These are phyloP conservation scores for Scedosporium minutisporum DNA, from an alignment of 2,329 filamentous ascomycete species.

Conservation along the genomic window DNA sequence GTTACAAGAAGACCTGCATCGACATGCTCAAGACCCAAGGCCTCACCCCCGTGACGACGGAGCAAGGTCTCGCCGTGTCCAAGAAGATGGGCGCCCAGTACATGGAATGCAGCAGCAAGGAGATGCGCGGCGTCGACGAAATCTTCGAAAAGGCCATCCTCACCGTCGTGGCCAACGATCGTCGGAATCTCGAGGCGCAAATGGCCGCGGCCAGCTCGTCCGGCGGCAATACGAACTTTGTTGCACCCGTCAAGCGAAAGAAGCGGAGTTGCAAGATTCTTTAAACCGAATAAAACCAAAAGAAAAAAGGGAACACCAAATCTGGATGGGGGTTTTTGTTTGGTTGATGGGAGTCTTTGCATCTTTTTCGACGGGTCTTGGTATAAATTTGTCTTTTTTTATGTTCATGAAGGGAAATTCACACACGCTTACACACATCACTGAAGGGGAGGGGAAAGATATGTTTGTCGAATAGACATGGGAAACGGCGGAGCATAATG, in stretches of 20 bases:
- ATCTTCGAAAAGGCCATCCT: slow-evolving; percentile 90
- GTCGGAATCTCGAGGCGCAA: slow-evolving; percentile 48
- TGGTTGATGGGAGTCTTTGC: background rate
- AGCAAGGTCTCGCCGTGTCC: slow-evolving; percentile 81
- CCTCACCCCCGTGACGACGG: slow-evolving; percentile 83
- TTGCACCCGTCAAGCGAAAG: slow-evolving; percentile 57
- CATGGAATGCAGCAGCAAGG: slow-evolving; percentile 98
- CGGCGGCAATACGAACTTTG: slow-evolving; percentile 32
- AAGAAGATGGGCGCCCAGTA: slow-evolving; percentile 91
- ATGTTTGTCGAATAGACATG: slow-evolving; percentile 1
- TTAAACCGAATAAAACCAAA: slow-evolving; percentile 31
- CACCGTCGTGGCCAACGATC: slow-evolving; percentile 75
- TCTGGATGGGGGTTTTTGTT: slow-evolving; percentile 10
- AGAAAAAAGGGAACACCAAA: background rate
- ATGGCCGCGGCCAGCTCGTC: slow-evolving; percentile 27
- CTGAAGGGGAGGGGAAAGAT: background rate
- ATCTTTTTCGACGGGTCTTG: slow-evolving; percentile 3
- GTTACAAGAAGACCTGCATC: slow-evolving; percentile 91
- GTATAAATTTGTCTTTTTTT: slow-evolving; percentile 5
- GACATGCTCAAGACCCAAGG: slow-evolving; percentile 98
- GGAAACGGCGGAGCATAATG: slow-evolving; percentile 1
- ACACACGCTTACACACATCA: background rate
- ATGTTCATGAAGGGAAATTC: background rate
- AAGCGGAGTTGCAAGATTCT: slow-evolving; percentile 76
- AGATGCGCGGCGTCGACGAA: slow-evolving; percentile 91